These are phyloP conservation scores for Colletotrichum abscissum DNA, from an alignment of 2,329 filamentous ascomycete genomes.

Conservation along the genomic window DNA sequence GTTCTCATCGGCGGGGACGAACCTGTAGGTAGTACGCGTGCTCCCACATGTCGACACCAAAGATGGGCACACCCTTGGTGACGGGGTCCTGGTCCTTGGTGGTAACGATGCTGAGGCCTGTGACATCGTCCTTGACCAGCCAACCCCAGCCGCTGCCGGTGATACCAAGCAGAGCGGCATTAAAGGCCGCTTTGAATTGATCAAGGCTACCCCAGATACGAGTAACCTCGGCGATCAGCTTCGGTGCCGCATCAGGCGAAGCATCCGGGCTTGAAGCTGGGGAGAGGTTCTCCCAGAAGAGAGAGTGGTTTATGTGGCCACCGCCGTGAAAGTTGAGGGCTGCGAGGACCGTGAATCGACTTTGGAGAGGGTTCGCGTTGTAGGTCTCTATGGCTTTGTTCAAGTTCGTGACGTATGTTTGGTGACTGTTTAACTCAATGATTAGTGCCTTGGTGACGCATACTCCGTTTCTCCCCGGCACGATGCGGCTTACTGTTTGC, in stretches of 20 bases:
- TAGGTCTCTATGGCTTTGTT: constrained; percentile 75
- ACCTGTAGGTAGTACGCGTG: constrained; percentile 91
- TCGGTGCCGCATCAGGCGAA: constrained; percentile 64
- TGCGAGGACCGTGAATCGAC: constrained; percentile 74
- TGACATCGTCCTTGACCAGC: constrained; percentile 75
- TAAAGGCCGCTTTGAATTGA: constrained; percentile 74
- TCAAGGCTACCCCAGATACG: constrained; percentile 76
- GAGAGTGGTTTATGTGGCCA: constrained; percentile 91
- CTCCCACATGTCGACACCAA: constrained; percentile 93
- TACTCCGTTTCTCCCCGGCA: neutral
- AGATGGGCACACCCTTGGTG: constrained; percentile 71
- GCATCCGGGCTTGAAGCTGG: constrained; percentile 70
- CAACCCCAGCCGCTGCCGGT: constrained; percentile 92
- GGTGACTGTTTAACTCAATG: constrained; percentile 56
- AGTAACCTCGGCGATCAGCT: constrained; percentile 70
- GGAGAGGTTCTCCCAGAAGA: constrained; percentile 89
- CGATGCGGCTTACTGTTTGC: constrained; percentile 65
- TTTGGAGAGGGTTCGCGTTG: constrained; percentile 49
- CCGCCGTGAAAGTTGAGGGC: constrained; percentile 90
- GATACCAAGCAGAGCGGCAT: constrained; percentile 73
- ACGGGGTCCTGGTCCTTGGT: constrained; percentile 91
- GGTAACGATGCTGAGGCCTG: constrained; percentile 75
- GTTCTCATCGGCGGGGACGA: constrained; percentile 34
- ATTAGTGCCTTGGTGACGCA: neutral
- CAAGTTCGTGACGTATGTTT: constrained; percentile 81